A percentile compares a stretch with the other conserved stretches of the same genome.
Conservation (phyloP, 805 yeast genomes). For the Ogataea salicorniae region DNA sequence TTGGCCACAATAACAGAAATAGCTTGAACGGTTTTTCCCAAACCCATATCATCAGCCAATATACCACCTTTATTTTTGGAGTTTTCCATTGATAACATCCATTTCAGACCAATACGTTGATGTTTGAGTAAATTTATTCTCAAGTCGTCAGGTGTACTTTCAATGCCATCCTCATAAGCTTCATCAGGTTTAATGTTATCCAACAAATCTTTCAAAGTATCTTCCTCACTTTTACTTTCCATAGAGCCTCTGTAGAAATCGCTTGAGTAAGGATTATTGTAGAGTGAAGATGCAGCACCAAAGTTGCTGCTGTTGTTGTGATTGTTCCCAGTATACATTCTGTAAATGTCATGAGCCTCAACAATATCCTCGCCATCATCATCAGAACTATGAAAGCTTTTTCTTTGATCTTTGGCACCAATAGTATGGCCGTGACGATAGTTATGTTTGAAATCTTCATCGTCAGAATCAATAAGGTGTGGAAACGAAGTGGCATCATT, state of each 20-base stretch:
- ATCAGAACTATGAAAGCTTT: too few species aligned
- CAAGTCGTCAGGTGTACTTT: conserved; percentile 66
- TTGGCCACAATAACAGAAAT: conserved; percentile 53
- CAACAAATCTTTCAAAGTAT: conserved; percentile 33
- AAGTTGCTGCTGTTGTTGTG: too few species aligned
- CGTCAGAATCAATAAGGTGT: too few species aligned
- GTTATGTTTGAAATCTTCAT: too few species aligned
- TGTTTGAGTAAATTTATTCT: conserved; percentile 44
- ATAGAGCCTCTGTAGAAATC: neutral
- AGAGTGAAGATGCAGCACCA: neutral
- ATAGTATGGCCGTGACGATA: too few species aligned
- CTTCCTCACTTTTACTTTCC: conserved; percentile 12
- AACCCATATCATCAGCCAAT: conserved; percentile 80
- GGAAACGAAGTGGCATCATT: too few species aligned
- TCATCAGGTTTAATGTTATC: conserved; percentile 51
- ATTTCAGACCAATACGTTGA: conserved; percentile 78
- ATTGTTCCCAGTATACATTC: too few species aligned
- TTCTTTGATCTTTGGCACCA: too few species aligned
- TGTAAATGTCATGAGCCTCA: too few species aligned
- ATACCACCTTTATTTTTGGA: conserved; percentile 60
- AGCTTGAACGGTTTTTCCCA: conserved; percentile 72
- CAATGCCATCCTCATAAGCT: conserved; percentile 41
- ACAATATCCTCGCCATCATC: too few species aligned
- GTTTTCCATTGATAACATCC: conserved; percentile 71
- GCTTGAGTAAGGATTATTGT: neutral